phyloP scores from a whole-genome alignment of 257 asterid species.

The Jasminum sambac region DNA sequence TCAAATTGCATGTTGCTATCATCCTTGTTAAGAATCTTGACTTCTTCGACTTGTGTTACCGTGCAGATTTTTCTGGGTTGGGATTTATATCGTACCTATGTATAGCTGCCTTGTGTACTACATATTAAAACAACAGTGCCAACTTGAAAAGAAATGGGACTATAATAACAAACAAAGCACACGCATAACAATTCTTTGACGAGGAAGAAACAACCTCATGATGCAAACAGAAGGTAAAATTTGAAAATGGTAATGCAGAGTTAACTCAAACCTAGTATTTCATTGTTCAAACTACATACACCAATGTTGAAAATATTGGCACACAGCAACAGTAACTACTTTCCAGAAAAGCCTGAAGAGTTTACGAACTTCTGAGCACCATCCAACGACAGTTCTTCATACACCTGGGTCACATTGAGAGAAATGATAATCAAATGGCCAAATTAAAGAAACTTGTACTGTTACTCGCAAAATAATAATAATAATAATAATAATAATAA shows the following conservation, averaged over 20 bases:
- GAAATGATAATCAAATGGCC: neutral
- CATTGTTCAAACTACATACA: neutral
- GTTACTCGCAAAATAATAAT: no score
- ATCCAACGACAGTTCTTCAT: conserved; percentile 60
- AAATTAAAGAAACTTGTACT: neutral
- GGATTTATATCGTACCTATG: neutral
- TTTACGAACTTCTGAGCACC: conserved; percentile 55
- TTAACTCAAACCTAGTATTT: neutral
- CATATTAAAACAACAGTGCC: neutral
- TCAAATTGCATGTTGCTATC: conserved; percentile 40
- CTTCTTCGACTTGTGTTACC: conserved; percentile 54
- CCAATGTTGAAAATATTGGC: neutral
- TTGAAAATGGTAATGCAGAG: neutral
- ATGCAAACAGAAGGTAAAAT: neutral
- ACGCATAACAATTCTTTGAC: neutral
- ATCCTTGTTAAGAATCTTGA: conserved; percentile 45
- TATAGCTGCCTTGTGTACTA: conserved; percentile 40
- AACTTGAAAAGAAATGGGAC: neutral
- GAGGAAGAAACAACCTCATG: neutral
- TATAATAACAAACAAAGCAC: neutral
- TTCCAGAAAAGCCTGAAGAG: conserved; percentile 25
- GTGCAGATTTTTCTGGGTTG: conserved; percentile 35
- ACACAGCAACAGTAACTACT: neutral
- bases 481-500: conserved; percentile 2
- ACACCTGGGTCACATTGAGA: conserved; percentile 47